phyloP scores from a whole-genome alignment of 805 yeast species.

The Candida caryicola region DNA sequence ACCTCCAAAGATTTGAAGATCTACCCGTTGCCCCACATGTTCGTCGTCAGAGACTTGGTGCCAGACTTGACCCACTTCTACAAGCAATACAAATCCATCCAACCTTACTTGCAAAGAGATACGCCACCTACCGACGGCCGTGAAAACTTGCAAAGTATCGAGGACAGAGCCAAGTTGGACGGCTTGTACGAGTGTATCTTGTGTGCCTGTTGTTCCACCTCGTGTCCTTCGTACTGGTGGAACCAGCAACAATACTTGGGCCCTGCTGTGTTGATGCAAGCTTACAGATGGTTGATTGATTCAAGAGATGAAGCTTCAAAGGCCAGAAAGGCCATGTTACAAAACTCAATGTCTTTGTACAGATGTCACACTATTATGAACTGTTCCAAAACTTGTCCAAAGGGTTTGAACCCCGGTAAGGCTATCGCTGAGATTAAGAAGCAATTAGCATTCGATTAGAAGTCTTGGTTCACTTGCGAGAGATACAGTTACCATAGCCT shows the following conservation, averaged over 20 bases:
- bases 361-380: constrained; percentile 99
- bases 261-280: constrained; percentile 98
- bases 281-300: constrained; percentile 97
- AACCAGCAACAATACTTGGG: constrained; percentile 98
- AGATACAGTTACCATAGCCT: neutral
- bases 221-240: constrained; percentile 99
- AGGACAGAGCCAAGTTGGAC: constrained; percentile 92
- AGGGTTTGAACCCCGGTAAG: constrained; percentile 95
- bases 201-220: constrained; percentile 98
- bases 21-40: constrained; percentile 98
- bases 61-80: constrained; percentile 97
- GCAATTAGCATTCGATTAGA: constrained; percentile 75
- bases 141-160: constrained; percentile 87
- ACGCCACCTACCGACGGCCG: constrained; percentile 81
- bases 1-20: constrained; percentile 73
- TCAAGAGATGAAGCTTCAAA: constrained; percentile 89
- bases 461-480: neutral
- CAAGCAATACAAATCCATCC: constrained; percentile 97
- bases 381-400: constrained; percentile 97
- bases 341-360: constrained; percentile 95
- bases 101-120: constrained; percentile 90
- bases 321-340: constrained; percentile 81
- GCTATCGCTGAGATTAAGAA: constrained; percentile 98
- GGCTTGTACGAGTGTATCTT: constrained; percentile 96
- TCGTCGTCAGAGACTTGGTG: constrained; percentile 92